Base-by-base conservation (phyloP, 495 filamentous ascomycete species). In the Baudoinia panamericana region DNA sequence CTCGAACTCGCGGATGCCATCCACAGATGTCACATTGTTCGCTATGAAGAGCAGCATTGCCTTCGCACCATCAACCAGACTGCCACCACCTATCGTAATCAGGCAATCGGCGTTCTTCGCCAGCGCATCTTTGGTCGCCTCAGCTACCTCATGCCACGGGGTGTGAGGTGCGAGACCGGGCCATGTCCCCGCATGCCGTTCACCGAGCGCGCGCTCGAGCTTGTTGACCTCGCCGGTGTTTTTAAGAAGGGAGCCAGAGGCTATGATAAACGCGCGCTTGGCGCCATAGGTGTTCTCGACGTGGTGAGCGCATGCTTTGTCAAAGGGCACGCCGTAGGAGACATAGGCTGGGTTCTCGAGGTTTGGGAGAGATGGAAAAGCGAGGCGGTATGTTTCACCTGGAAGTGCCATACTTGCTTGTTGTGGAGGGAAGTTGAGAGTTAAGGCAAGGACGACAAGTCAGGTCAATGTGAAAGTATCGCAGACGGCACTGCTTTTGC, bases 1-100 rank as follows among this genome's bases (percentile, higher is more conserved):
- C 19, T 39, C n/a, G 24, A 39, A 39, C 12, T 30, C 36, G 6
- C 12, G 24, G 36, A 39, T 29, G 5, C 29, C 5, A 28, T 5
- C 22, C 5, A 39, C 36, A 6, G 36, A 17, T 7, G 36, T 39
- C 21, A 39, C 20, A 35, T 39, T 17, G 36, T 39, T 39, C 21
- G 36, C 36, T 24, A 39, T 39, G 36, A 39, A 39, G 6, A 39
- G 36, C 20, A 39, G 21, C 36, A 39, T 39, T 8, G 36, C 36
- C 20, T 39, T 39, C 5, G 36, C 36, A n/a, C 36, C 36, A 21
- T 39, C 36, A 24, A 39, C 25, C 10, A 39, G 25, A 17, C 36
- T 39, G 17, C 36, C 36, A 24, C 36, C 36, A 17, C 36, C 36
- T 11, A 39, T 9, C 4, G 36, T 39, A 17, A 39, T 39, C n/a